These are phyloP conservation scores for Lanmaoa rubissima DNA, from an alignment of 768 basidiomycete species.

Conservation along the genomic window DNA sequence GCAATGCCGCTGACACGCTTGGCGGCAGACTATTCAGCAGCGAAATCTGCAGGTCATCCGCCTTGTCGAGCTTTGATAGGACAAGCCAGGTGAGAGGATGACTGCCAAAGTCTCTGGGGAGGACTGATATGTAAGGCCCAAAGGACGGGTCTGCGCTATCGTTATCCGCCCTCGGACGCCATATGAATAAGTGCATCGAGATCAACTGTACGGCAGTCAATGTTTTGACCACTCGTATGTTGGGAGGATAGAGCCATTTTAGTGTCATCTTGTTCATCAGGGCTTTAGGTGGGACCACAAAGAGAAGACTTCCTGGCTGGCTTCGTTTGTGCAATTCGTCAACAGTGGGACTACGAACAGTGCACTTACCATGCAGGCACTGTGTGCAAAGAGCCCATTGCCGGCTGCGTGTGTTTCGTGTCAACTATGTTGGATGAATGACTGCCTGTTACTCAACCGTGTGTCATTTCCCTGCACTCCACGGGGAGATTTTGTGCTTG, in stretches of 20 bases:
- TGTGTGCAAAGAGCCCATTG: conserved; percentile 62
- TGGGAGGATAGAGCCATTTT: conserved; percentile 50
- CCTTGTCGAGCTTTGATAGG: conserved; percentile 19
- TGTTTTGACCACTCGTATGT: conserved; percentile 14
- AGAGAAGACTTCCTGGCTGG: conserved; percentile 55
- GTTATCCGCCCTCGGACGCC: conserved; percentile 46
- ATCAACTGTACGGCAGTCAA: conserved; percentile 73
- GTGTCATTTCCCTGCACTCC: conserved; percentile 46
- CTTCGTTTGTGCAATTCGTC: conserved; percentile 10
- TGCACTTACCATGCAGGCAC: conserved; percentile 41
- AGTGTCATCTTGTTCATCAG: conserved; percentile 77
- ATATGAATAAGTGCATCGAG: conserved; percentile 74
- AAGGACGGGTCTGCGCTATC: conserved; percentile 55
- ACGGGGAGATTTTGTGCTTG: conserved; percentile 44
- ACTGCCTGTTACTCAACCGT: conserved; percentile 42
- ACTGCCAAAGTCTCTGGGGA: conserved; percentile 69
- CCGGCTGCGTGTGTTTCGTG: conserved; percentile 42
- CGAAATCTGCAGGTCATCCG: conserved; percentile 15
- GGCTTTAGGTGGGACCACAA: conserved; percentile 67
- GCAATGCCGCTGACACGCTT: conserved; percentile 41
- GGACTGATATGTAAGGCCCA: conserved; percentile 74
- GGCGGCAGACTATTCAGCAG: conserved; percentile 51
- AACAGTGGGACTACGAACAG: not conserved
- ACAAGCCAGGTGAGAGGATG: conserved; percentile 85
- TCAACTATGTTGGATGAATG: conserved; percentile 2